These are phyloP conservation scores for Kluyveromyces marxianus DNA, from an alignment of 1,139 yeast species.

Conservation along the genomic window DNA sequence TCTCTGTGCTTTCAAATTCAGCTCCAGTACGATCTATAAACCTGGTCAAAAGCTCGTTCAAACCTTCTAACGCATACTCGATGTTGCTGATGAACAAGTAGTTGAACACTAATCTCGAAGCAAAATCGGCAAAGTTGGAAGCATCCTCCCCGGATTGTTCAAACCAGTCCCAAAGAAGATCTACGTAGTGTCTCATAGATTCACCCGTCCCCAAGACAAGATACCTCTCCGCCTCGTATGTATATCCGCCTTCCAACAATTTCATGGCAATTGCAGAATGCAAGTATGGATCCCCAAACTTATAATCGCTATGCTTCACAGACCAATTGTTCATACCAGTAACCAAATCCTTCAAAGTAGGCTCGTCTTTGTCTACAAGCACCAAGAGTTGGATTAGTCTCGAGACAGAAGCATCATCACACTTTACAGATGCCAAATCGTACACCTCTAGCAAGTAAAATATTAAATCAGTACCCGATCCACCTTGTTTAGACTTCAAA, in stretches of 20 bases:
- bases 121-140: constrained; percentile 43
- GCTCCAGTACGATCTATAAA: constrained; percentile 31
- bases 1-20: constrained; percentile 16
- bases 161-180: constrained; percentile 54
- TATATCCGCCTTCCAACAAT: constrained; percentile 36
- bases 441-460: constrained; percentile 65
- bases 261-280: constrained; percentile 71
- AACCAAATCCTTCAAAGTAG: constrained; percentile 58
- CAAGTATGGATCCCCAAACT: constrained; percentile 68
- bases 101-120: constrained; percentile 60
- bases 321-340: constrained; percentile 65
- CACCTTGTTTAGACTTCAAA: constrained; percentile 61
- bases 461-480: constrained; percentile 76
- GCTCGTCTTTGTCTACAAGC: constrained; percentile 42
- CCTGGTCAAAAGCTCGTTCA: constrained; percentile 25
- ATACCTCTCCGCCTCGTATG: constrained; percentile 51
- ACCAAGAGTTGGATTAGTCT: constrained; percentile 30
- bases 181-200: constrained; percentile 46
- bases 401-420: constrained; percentile 38
- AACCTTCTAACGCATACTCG: constrained; percentile 45
- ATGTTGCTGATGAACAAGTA: constrained; percentile 60
- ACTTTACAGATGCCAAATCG: constrained; percentile 40
- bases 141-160: constrained; percentile 22
- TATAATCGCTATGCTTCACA: constrained; percentile 38
- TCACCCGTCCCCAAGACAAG: constrained; percentile 61